A percentile compares a stretch with the other conserved stretches of the same genome.
phyloP scores from a whole-genome alignment of 352 stramenopile genomes.

The Pythium sukuiense region DNA sequence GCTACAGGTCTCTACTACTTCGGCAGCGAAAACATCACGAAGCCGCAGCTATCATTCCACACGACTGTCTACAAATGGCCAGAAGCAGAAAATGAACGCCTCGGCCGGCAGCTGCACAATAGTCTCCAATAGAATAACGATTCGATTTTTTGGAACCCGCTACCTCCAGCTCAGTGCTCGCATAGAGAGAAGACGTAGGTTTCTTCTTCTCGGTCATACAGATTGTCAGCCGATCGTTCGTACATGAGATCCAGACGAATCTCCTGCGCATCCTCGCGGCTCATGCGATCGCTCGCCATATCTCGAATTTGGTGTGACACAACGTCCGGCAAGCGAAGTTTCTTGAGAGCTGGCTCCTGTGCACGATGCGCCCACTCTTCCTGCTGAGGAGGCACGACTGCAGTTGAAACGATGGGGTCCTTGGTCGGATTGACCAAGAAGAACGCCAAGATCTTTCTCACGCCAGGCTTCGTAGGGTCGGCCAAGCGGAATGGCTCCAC shows the following conservation, averaged over 20 bases:
- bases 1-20: no score
- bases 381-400: conserved; percentile 34
- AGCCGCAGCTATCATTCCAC: no score
- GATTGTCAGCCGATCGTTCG: neutral
- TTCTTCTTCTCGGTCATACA: conserved; percentile 1
- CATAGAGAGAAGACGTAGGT: conserved; percentile 9
- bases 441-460: conserved; percentile 39
- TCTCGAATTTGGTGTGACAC: neutral
- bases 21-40: no score
- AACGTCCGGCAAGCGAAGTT: neutral
- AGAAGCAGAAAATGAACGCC: no score
- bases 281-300: conserved; percentile 14
- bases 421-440: conserved; percentile 30
- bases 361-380: conserved; percentile 21
- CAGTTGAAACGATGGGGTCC: conserved; percentile 26
- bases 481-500: conserved; percentile 31
- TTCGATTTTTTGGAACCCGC: no score
- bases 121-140: conserved; percentile 4
- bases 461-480: conserved; percentile 23
- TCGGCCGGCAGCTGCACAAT: conserved; percentile 17
- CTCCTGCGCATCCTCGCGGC: conserved; percentile 10
- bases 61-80: neutral
- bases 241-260: conserved; percentile 8
- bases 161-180: no score
- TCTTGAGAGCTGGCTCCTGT: neutral